phyloP scores from a whole-genome alignment of 2,329 filamentous ascomycete genomes.

The Teratosphaeriaceae sp. region DNA sequence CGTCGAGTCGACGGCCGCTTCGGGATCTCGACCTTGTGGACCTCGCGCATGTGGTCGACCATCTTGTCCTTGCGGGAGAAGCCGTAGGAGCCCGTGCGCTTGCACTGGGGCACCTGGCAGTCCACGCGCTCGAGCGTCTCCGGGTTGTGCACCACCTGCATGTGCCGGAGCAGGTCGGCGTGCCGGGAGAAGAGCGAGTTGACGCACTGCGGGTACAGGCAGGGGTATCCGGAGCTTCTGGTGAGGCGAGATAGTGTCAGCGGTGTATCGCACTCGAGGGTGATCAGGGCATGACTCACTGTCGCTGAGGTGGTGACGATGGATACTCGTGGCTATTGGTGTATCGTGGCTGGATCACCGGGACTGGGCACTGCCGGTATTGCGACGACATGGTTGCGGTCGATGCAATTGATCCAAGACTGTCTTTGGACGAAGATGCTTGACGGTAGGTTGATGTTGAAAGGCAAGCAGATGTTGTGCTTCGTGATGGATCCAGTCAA shows the following conservation, averaged over 20 bases:
- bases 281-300: too few relatives aligned
- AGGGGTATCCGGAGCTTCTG: too few relatives aligned
- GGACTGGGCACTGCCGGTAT: too few relatives aligned
- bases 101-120: constrained; percentile 39
- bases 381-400: too few relatives aligned
- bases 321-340: too few relatives aligned
- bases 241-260: not conserved
- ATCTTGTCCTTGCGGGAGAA: constrained; percentile 54
- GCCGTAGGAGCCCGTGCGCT: constrained; percentile 39
- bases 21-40: constrained; percentile 44
- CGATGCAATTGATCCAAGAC: too few relatives aligned
- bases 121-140: constrained; percentile 30
- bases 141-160: constrained; percentile 40
- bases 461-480: too few relatives aligned
- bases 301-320: too few relatives aligned
- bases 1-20: constrained; percentile 19
- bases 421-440: too few relatives aligned
- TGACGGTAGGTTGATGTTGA: too few relatives aligned
- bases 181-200: constrained; percentile 35
- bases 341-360: too few relatives aligned
- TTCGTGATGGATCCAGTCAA: too few relatives aligned
- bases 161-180: constrained; percentile 45
- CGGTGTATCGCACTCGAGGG: not conserved
- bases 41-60: constrained; percentile 50
- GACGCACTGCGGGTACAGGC: constrained; percentile 15